These are phyloP conservation scores for Sutorius australiensis DNA, from an alignment of 768 basidiomycete genomes.

Conservation along the genomic window DNA sequence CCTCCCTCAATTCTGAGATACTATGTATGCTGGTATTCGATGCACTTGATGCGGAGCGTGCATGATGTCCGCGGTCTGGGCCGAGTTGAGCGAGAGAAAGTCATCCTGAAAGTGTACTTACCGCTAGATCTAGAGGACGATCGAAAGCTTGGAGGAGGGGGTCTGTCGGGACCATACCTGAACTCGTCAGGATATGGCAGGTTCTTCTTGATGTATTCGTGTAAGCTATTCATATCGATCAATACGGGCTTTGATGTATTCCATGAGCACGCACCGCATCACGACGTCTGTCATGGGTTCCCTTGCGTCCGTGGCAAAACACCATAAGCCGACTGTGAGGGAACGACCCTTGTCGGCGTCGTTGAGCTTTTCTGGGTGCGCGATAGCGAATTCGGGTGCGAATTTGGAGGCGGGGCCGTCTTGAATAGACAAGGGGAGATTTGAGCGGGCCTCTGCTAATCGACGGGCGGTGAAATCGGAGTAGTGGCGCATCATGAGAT, in stretches of 20 bases:
- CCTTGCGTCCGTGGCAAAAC: slow-evolving; percentile 61
- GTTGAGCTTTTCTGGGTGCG: slow-evolving; percentile 40
- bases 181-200: slow-evolving; percentile 68
- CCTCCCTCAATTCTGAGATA: slow-evolving; percentile 32
- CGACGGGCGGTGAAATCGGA: slow-evolving; percentile 59
- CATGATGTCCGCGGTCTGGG: slow-evolving; percentile 25
- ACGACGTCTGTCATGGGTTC: slow-evolving; percentile 73
- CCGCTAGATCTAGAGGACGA: slow-evolving; percentile 30
- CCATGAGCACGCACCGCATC: slow-evolving; percentile 46
- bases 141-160: slow-evolving; percentile 54
- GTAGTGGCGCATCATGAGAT: slow-evolving; percentile 71
- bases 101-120: slow-evolving; percentile 2
- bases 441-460: slow-evolving; percentile 35
- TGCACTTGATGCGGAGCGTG: slow-evolving; percentile 32
- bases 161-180: slow-evolving; percentile 63
- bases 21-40: slow-evolving; percentile 34
- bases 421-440: slow-evolving; percentile 17
- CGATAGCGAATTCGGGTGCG: slow-evolving; percentile 44
- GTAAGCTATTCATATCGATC: slow-evolving; percentile 41
- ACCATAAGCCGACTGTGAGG: slow-evolving; percentile 71
- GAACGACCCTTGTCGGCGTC: slow-evolving; percentile 52
- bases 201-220: slow-evolving; percentile 63
- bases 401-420: slow-evolving; percentile 43
- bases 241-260: background rate
- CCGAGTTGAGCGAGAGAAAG: slow-evolving; percentile 4